These are phyloP conservation scores for Pharus latifolius DNA, from an alignment of 176 grass and related monocot species.

Conservation along the genomic window DNA sequence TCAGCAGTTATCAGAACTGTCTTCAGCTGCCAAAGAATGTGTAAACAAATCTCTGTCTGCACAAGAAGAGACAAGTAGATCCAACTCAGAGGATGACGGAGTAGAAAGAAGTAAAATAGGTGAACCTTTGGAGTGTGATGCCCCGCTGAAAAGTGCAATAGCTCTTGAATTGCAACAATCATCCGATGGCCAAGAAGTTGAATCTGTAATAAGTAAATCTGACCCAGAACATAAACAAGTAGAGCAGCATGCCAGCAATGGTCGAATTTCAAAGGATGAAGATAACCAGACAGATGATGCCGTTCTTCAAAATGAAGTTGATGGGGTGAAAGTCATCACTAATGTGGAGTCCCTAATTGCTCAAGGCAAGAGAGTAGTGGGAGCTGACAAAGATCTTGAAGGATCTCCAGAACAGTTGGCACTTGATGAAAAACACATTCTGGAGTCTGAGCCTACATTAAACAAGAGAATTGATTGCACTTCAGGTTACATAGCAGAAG, in stretches of 20 bases:
- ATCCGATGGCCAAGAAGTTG: conserved; percentile 19
- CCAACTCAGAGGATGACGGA: conserved; percentile 19
- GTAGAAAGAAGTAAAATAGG: conserved; percentile 9
- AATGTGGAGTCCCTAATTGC: background rate
- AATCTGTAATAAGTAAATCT: background rate
- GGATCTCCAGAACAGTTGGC: background rate
- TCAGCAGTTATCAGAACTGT: background rate
- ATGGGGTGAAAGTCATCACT: background rate
- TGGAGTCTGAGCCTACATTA: background rate
- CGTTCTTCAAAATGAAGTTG: conserved; percentile 15
- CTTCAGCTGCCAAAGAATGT: conserved; percentile 9
- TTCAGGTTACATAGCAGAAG: conserved; percentile 4
- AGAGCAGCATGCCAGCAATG: background rate
- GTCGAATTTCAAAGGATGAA: background rate
- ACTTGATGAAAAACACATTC: conserved; percentile 1
- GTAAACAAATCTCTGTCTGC: conserved; percentile 7
- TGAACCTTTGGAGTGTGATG: conserved; percentile 10
- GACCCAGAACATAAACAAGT: conserved; percentile 1
- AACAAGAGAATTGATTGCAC: background rate
- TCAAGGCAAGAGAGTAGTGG: conserved; percentile 12
- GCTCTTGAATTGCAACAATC: conserved; percentile 18
- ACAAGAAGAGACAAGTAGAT: conserved; percentile 17
- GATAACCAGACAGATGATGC: background rate
- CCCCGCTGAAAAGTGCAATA: background rate
- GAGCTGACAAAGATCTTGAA: conserved; percentile 7